Base-by-base conservation (phyloP, 2,329 filamentous ascomycete genomes). In the Diplocarpon rosae region DNA sequence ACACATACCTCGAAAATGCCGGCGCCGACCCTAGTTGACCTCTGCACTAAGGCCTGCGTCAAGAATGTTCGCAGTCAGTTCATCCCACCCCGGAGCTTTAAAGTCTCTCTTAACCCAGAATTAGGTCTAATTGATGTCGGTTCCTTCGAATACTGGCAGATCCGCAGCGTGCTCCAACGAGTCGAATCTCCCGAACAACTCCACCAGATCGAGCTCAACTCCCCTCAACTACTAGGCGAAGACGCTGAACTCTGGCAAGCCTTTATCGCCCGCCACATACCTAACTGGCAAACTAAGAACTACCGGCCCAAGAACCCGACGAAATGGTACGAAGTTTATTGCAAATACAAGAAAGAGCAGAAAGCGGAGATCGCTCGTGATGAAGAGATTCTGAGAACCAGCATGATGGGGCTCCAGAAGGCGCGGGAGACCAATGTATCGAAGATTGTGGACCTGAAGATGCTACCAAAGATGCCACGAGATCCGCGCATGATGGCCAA, bases 281-380 rank as follows among this genome's bases (percentile, higher is more conserved):
- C 76, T 45, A 81, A 78, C 62, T 65, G 66, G 51, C 69, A 79
- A 34, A 66, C 68, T 37, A 78, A 83, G 59, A 74, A 76, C 20
- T 75, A 80, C 53, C 68, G 76, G 17, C 84, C 85, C 0, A 71
- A 72, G 44, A 73, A 85, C 50, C 76, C 81, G 0, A 69, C 69
- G 30, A 78, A 78, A 48, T 95, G 88, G 88, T 78, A 81, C 60
- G 78, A 82, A 44, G 71, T 93, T 12, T 95, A 93, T 66, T 68
- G 72, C 52, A 77, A 78, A 51, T 80, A 89, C 58, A 72, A 76
- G 52, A 69, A 68, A 34, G 69, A 80, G 50, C 73, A 78, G 31
- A 67, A 75, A 29, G 65, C 70, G 41, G 69, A 75, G 42, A 69
- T 82, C 7, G 68, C 69, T 4, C 67, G 69, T 16, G 79, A 81